phyloP scores from a whole-genome alignment of 345 rosid genomes.

The Triadica sebifera region DNA sequence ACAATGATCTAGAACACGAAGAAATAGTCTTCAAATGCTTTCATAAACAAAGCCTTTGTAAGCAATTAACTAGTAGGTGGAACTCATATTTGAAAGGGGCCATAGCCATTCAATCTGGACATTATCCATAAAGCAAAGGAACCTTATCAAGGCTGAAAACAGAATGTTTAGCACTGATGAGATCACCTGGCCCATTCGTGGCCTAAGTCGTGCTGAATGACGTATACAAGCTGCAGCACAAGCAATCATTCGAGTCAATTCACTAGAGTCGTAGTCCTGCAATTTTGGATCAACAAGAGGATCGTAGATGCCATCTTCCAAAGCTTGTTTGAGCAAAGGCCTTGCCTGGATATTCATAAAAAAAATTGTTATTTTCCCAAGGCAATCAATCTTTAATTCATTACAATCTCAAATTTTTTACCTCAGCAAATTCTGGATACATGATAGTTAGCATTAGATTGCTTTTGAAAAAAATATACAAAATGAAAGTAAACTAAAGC shows the following conservation, averaged over 20 bases:
- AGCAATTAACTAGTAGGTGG: background rate
- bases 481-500: background rate
- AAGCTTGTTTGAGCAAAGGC: slow-evolving; percentile 36
- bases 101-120: background rate
- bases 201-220: slow-evolving; percentile 23
- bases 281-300: slow-evolving; percentile 25
- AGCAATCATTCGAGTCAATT: slow-evolving; percentile 16
- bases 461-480: background rate
- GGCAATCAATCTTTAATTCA: background rate
- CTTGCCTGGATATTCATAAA: slow-evolving; percentile 27
- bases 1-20: background rate
- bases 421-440: background rate
- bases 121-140: background rate
- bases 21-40: background rate
- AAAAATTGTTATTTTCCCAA: slow-evolving; percentile 11
- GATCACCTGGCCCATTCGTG: slow-evolving; percentile 29
- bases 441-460: background rate
- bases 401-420: background rate
- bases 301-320: slow-evolving; percentile 48
- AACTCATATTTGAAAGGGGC: background rate
- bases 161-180: background rate
- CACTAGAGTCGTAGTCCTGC: slow-evolving; percentile 20
- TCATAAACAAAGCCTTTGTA: background rate
- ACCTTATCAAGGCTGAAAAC: background rate
- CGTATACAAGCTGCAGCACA: slow-evolving; percentile 27